Evolutionary conservation across 208 protist species (phyloP), one percentile per base, ranked within the genome.

Genomic region (Trypanosoma scelopori): DNA sequence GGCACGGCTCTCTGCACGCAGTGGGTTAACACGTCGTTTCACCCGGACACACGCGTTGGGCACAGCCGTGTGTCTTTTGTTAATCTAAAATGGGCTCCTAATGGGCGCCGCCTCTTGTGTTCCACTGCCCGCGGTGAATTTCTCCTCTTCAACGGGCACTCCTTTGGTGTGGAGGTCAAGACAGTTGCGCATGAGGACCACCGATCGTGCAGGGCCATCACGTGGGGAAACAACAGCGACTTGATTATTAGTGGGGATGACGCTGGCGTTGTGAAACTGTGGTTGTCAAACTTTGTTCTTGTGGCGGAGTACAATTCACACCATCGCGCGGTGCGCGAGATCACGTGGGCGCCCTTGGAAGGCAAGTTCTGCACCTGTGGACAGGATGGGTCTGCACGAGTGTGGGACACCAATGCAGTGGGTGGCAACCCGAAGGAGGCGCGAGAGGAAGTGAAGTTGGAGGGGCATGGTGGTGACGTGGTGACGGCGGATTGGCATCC

Each of bases 401-500:
- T 95, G 51, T 95, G 89, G 89, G 89, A 95, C 74, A 87, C 82
- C 4, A 81, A 81, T 52, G 68, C 64, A 13, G 74, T 91, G 39
- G 89, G 84, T 37, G 62, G 41, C 3, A 66, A 64, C 51, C 65
- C 57, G 27, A 48, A 75, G 59, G 20, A 78, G 13, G 66, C 64
- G 52, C 72, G 69, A 13, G 89, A 95, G 78, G 85, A 95, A 69
- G 78, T 85, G 70, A 89, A 89, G 69, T 71, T 95, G 28, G 86
- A 95, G 63, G 90, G 90, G 20, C 90, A 96, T 65, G 90, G 87
- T 30, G 85, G 87, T 27, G 90, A 93, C 37, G 90, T 96, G 51
- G 91, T 85, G n/a, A 84, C 85, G 6, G 80, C 79, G 42, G 81
- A 92, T 65, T 96, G 90, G 90, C 90, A 96, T 71, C 90, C 87